Base-by-base conservation (phyloP, 805 yeast genomes). In the Candida schatavii region DNA sequence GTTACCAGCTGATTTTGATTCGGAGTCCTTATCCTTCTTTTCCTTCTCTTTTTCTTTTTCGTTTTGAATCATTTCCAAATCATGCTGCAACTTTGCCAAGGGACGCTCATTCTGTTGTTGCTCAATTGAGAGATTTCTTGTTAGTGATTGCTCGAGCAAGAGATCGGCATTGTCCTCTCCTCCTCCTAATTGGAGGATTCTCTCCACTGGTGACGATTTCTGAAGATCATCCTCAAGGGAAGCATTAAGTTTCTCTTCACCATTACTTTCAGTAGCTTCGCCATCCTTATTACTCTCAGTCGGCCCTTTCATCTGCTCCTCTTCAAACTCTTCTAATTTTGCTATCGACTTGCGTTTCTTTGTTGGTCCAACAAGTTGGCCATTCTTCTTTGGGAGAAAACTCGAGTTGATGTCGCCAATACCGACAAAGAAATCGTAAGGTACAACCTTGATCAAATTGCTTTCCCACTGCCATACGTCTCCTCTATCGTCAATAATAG, bases 401-500 rank as follows among this genome's bases (percentile, higher is more conserved):
- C 88, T 83, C 17, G 96, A 88, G 56, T 93, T 93, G 56, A 93
- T 93, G 67, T 93, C 99, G 22, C 99, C 99, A 43, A 91, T 88
- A 9, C 98, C 98, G 28, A 90, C 95, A 55, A 93, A 93, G 54
- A 93, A 93, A 59, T 88, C 96, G 60, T 88, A 93, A 0, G 99
- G 99, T 2, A 89, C 85, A 4, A 91, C 98, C 62, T 91, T 88
- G 44, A 93, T 80, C 52, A 93, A 68, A 57, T 93, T 90, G 10
- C 85, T 81, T 50, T 88, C 86, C 99, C 99, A 93, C 56, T 86
- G 87, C 99, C 99, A 93, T 17, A 93, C 99, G 61, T 93, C 99
- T 2, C 97, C 99, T 59, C 99, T 77, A 61, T 93, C 99, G 62
- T 93, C 99, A 45, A 93, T 93, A 35, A 93, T 83, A 2, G 87